phyloP scores from a whole-genome alignment of 331 rosid genomes.

The Malus hybrid region DNA sequence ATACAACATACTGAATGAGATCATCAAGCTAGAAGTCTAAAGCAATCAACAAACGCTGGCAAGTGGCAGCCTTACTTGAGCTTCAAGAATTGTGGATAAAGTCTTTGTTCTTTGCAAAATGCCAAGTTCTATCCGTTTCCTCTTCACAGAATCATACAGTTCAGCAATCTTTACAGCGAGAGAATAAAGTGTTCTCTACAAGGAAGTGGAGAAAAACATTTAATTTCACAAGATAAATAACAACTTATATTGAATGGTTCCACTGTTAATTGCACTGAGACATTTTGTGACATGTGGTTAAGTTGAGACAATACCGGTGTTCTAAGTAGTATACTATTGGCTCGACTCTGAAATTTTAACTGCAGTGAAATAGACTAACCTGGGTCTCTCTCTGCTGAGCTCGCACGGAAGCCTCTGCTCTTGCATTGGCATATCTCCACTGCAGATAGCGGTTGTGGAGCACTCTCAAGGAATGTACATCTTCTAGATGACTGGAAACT shows the following conservation, averaged over 20 bases:
- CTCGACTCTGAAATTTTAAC: background rate
- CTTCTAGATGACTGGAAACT: constrained; percentile 56
- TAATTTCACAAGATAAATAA: background rate
- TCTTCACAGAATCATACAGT: constrained; percentile 50
- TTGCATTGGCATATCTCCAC: constrained; percentile 78
- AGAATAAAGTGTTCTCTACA: constrained; percentile 61
- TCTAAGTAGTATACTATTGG: too few relatives aligned
- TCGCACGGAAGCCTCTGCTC: constrained; percentile 31
- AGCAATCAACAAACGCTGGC: constrained; percentile 1
- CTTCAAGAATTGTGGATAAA: constrained; percentile 54
- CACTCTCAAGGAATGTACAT: constrained; percentile 48
- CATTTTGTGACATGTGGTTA: too few relatives aligned
- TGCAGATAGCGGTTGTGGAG: constrained; percentile 61
- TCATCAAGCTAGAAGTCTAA: constrained; percentile 7
- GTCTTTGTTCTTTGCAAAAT: constrained; percentile 49
- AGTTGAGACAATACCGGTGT: too few relatives aligned
- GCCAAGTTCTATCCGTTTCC: constrained; percentile 52
- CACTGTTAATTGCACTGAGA: too few relatives aligned
- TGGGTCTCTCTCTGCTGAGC: constrained; percentile 53
- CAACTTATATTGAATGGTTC: too few relatives aligned
- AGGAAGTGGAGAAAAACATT: background rate
- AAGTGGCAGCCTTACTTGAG: constrained; percentile 49
- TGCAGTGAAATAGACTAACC: constrained; percentile 29
- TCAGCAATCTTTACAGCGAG: constrained; percentile 45
- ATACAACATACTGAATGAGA: background rate